A percentile compares a stretch with the other conserved stretches of the same genome.
phyloP scores from a whole-genome alignment of 2,329 filamentous ascomycete genomes.

The Xenoacremonium recifei region DNA sequence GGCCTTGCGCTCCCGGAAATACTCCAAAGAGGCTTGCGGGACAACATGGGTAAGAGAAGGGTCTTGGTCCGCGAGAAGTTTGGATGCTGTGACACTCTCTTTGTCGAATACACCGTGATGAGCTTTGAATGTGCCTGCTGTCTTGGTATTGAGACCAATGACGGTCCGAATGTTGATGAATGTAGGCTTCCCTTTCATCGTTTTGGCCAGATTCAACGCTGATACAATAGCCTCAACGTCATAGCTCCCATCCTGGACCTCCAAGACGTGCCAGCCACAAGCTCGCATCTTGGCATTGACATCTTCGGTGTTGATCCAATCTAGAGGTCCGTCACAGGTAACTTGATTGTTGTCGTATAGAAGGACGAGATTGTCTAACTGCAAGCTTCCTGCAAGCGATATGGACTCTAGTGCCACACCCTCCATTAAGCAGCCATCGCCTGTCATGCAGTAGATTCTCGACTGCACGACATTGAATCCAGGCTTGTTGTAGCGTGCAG shows the following conservation, averaged over 20 bases:
- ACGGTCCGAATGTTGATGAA: constrained; percentile 58
- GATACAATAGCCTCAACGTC: constrained; percentile 45
- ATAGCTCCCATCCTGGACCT: constrained; percentile 47
- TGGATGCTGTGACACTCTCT: constrained; percentile 43
- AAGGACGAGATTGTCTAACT: constrained; percentile 50
- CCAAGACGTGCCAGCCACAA: constrained; percentile 51
- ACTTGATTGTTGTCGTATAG: constrained; percentile 60
- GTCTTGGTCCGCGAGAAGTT: constrained; percentile 25
- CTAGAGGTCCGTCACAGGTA: constrained; percentile 54
- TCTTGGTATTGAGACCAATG: constrained; percentile 51
- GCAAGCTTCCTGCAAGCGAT: constrained; percentile 49
- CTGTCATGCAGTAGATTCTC: constrained; percentile 53
- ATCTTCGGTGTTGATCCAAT: constrained; percentile 52
- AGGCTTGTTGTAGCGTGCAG: constrained; percentile 48
- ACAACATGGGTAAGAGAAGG: constrained; percentile 27
- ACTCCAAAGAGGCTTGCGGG: constrained; percentile 44
- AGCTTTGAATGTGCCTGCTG: constrained; percentile 47
- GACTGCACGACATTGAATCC: constrained; percentile 47
- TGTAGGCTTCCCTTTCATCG: constrained; percentile 41
- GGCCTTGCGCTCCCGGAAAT: constrained; percentile 48
- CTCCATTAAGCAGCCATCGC: constrained; percentile 55
- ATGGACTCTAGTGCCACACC: constrained; percentile 55
- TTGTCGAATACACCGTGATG: constrained; percentile 58
- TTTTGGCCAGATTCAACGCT: constrained; percentile 42
- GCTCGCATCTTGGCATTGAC: constrained; percentile 55